Evolutionary conservation across 2,329 filamentous ascomycete genomes (phyloP).

Genomic region (Teratosphaeria gauchensis): DNA sequence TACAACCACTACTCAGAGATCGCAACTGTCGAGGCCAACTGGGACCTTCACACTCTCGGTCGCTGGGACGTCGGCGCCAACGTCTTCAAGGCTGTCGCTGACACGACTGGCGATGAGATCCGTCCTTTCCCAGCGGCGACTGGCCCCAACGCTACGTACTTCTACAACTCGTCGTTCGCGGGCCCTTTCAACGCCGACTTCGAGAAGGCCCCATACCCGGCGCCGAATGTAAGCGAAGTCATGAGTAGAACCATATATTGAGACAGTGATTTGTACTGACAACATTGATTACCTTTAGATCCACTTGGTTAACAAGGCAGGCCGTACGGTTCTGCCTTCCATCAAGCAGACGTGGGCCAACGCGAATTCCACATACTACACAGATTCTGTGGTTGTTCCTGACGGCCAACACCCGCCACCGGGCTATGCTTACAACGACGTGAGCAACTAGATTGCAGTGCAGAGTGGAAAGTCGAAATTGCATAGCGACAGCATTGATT

Average conservation of each 20-base stretch:
- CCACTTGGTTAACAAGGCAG: conserved; percentile 14
- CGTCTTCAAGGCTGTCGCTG: conserved; percentile 31
- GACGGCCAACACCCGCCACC: conserved; percentile 26
- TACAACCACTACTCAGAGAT: conserved; percentile 41
- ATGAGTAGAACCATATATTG: neutral
- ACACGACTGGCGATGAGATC: conserved; percentile 26
- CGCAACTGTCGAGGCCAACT: conserved; percentile 37
- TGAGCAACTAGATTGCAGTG: neutral
- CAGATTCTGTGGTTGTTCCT: conserved; percentile 21
- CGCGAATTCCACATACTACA: conserved; percentile 19
- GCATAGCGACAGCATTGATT: neutral
- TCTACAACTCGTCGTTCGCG: conserved; percentile 25
- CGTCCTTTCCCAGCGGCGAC: conserved; percentile 18
- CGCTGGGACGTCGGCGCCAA: conserved; percentile 40
- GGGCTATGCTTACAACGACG: conserved; percentile 15
- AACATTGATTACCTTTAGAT: conserved; percentile 2
- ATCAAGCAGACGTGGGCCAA: conserved; percentile 10
- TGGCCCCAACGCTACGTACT: conserved; percentile 14
- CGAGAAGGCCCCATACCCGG: conserved; percentile 15
- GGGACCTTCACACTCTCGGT: conserved; percentile 35
- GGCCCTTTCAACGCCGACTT: conserved; percentile 25
- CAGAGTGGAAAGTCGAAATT: neutral
- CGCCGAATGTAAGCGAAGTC: conserved; percentile 14
- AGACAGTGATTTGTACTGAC: no score
- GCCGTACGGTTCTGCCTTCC: conserved; percentile 22